Conservation (phyloP, 169 alveolate genomes). For the Plasmodium reichenowi region DNA sequence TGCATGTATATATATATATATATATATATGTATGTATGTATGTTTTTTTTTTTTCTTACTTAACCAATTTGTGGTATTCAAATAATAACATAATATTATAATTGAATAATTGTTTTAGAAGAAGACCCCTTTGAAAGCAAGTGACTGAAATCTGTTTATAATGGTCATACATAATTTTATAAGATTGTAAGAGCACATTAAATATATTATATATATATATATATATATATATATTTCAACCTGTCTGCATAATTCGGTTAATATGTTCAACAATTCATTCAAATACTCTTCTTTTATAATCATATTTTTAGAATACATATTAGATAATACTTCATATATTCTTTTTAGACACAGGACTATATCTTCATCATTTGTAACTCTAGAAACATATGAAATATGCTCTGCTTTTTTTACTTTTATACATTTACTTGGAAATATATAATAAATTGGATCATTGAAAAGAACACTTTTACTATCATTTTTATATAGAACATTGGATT, state of each 20-base stretch:
- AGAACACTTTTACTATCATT: slow-evolving; percentile 44
- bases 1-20: no score
- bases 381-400: slow-evolving; percentile 45
- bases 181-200: neutral
- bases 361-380: slow-evolving; percentile 59
- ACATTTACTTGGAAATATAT: slow-evolving; percentile 48
- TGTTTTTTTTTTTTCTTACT: slow-evolving; percentile 12
- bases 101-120: slow-evolving; percentile 48
- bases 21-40: neutral
- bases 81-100: slow-evolving; percentile 33
- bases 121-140: slow-evolving; percentile 25
- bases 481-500: slow-evolving; percentile 42
- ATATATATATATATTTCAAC: neutral
- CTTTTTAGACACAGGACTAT: slow-evolving; percentile 36
- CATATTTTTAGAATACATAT: slow-evolving; percentile 36
- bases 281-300: slow-evolving; percentile 32
- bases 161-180: neutral
- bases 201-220: neutral
- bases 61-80: slow-evolving; percentile 56
- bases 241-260: slow-evolving; percentile 74
- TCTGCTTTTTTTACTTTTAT: slow-evolving; percentile 39
- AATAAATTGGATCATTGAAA: slow-evolving; percentile 61
- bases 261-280: slow-evolving; percentile 31
- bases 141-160: slow-evolving; percentile 31
- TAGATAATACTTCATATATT: slow-evolving; percentile 30